A percentile compares a stretch with the other conserved stretches of the same genome.
Evolutionary conservation across 225 moss, liverwort and hornwort genomes (phyloP).

Genomic region (Ulota crispa): DNA sequence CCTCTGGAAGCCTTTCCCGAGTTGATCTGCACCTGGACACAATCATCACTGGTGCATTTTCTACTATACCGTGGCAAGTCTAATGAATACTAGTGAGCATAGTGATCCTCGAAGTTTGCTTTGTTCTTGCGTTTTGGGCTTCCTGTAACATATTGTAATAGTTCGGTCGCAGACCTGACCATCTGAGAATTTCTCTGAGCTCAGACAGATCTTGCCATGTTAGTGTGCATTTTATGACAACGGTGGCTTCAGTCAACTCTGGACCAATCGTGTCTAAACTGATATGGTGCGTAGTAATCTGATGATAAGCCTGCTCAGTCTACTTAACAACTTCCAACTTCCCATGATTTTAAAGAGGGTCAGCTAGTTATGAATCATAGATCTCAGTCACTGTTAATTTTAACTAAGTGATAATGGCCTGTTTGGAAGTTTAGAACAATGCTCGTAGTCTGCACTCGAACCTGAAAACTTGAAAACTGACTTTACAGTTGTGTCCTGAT

Average conservation of each 20-base stretch:
- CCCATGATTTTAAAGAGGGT: neutral
- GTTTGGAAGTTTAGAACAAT: neutral
- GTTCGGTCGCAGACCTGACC: neutral
- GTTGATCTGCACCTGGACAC: slow-evolving; percentile 29
- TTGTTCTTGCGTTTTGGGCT: slow-evolving; percentile 2
- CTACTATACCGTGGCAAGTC: slow-evolving; percentile 11
- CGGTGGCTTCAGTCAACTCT: neutral
- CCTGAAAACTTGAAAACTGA: neutral
- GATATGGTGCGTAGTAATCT: neutral
- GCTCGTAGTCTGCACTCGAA: neutral
- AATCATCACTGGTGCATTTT: slow-evolving; percentile 14
- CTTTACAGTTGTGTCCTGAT: neutral
- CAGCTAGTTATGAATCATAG: neutral
- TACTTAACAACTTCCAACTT: neutral
- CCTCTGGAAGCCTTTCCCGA: slow-evolving; percentile 14
- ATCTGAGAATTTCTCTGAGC: neutral
- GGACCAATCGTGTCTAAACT: neutral
- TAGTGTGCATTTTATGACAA: neutral
- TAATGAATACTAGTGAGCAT: slow-evolving; percentile 2
- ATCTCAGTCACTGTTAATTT: neutral
- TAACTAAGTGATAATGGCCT: neutral
- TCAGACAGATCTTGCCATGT: neutral
- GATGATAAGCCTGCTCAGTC: neutral
- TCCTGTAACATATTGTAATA: neutral
- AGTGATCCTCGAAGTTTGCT: slow-evolving; percentile 4